These are phyloP conservation scores for Pythium sukuiense DNA, from an alignment of 352 stramenopile species.

Conservation along the genomic window DNA sequence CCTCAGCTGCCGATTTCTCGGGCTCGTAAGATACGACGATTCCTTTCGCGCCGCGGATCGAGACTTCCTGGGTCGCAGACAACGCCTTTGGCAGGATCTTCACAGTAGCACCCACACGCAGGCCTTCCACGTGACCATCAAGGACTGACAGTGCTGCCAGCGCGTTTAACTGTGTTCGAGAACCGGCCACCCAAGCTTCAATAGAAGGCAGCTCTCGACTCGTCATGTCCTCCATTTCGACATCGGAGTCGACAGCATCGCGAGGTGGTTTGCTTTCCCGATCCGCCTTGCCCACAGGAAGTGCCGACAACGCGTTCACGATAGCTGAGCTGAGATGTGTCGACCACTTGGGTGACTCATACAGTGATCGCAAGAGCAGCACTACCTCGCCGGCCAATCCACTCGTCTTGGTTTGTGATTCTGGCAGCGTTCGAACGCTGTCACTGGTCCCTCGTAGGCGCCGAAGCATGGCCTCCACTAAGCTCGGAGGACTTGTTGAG, in stretches of 20 bases:
- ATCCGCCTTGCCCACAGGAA: slow-evolving; percentile 47
- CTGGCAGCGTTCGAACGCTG: background rate
- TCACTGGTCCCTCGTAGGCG: slow-evolving; percentile 19
- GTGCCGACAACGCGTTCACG: slow-evolving; percentile 45
- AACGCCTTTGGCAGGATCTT: slow-evolving; percentile 80
- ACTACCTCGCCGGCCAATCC: slow-evolving; percentile 73
- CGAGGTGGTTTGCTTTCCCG: slow-evolving; percentile 19
- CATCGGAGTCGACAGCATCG: slow-evolving; percentile 55
- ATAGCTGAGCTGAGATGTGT: slow-evolving; percentile 66
- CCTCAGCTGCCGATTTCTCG: slow-evolving; percentile 81
- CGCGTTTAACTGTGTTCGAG: slow-evolving; percentile 52
- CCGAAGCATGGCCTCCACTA: slow-evolving; percentile 58
- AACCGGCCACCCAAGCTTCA: slow-evolving; percentile 52
- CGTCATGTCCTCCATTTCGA: slow-evolving; percentile 87
- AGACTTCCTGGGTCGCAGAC: slow-evolving; percentile 70
- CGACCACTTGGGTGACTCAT: slow-evolving; percentile 75
- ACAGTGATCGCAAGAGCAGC: slow-evolving; percentile 78
- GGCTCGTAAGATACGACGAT: slow-evolving; percentile 79
- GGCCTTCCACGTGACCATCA: slow-evolving; percentile 81
- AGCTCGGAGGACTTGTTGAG: slow-evolving; percentile 64
- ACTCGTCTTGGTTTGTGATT: slow-evolving; percentile 6
- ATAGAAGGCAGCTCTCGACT: slow-evolving; percentile 51
- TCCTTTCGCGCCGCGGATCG: slow-evolving; percentile 69
- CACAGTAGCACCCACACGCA: slow-evolving; percentile 78
- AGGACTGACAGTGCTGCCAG: slow-evolving; percentile 80